Evolutionary conservation across 106 monocot species (phyloP).

Genomic region (Acorus gramineus): DNA sequence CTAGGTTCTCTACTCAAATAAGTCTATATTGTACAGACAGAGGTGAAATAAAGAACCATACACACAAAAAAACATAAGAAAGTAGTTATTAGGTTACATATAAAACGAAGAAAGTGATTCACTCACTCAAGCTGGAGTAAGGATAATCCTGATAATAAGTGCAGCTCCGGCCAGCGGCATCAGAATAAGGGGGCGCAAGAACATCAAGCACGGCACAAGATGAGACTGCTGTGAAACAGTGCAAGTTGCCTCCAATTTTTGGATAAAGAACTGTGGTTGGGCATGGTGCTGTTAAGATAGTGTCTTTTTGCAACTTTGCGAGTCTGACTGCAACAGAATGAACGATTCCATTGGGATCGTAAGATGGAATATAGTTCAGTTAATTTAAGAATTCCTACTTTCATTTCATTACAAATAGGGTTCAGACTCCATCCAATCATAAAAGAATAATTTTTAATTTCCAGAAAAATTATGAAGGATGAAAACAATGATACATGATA

Average conservation of each 20-base stretch:
- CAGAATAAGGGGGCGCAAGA: constrained; percentile 85
- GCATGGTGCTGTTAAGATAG: constrained; percentile 62
- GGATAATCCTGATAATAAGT: constrained; percentile 92
- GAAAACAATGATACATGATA: too few species aligned
- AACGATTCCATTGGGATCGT: neutral
- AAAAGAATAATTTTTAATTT: too few species aligned
- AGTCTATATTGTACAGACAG: too few species aligned
- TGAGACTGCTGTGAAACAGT: constrained; percentile 87
- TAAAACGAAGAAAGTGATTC: neutral
- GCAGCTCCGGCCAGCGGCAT: constrained; percentile 54
- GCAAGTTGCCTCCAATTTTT: constrained; percentile 83
- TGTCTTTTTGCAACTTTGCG: constrained; percentile 61
- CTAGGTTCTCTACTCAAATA: too few species aligned
- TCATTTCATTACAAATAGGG: too few species aligned
- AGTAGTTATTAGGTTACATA: too few species aligned
- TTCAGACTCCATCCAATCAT: too few species aligned
- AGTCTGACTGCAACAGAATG: constrained; percentile 49
- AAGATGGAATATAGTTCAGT: too few species aligned
- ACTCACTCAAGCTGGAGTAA: constrained; percentile 74
- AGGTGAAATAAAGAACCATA: too few species aligned
- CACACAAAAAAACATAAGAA: neutral
- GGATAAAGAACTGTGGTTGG: constrained; percentile 76
- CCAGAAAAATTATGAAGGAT: too few species aligned
- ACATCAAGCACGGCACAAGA: constrained; percentile 92
- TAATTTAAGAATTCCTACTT: too few species aligned